These are phyloP conservation scores for Trichoderma koningiopsis DNA, from an alignment of 2,329 filamentous ascomycete genomes.

Conservation along the genomic window DNA sequence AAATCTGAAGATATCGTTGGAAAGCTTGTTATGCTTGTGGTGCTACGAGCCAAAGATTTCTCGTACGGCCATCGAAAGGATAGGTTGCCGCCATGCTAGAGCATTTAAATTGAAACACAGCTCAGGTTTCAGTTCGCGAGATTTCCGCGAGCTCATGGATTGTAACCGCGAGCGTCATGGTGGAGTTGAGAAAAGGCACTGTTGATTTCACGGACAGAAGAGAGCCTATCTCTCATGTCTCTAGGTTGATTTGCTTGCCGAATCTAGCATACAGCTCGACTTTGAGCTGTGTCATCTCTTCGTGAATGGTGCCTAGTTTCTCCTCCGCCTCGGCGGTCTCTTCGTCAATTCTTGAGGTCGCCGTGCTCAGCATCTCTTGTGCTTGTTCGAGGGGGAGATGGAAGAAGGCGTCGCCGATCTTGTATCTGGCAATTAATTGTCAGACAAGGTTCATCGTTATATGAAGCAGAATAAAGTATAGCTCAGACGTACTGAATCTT, in stretches of 20 bases:
- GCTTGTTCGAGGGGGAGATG: slow-evolving; percentile 81
- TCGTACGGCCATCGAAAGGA: neutral
- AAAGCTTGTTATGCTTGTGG: neutral
- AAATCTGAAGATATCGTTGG: neutral
- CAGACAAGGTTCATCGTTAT: neutral
- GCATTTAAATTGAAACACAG: neutral
- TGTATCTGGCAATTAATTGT: slow-evolving; percentile 65
- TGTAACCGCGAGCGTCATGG: neutral
- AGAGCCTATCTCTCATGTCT: slow-evolving; percentile 57
- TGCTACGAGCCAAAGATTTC: neutral
- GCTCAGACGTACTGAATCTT: slow-evolving; percentile 72
- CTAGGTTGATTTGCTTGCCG: slow-evolving; percentile 94
- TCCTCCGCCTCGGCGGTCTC: slow-evolving; percentile 78
- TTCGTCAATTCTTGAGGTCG: slow-evolving; percentile 72
- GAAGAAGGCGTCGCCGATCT: slow-evolving; percentile 95
- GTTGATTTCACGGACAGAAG: neutral
- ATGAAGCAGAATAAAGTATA: no score
- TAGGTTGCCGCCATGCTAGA: neutral
- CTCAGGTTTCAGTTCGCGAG: neutral
- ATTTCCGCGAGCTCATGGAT: neutral
- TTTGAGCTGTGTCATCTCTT: slow-evolving; percentile 89
- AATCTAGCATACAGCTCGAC: slow-evolving; percentile 92
- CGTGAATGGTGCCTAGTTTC: slow-evolving; percentile 70
- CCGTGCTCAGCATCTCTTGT: slow-evolving; percentile 76
- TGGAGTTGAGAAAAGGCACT: neutral